A percentile compares a stretch with the other conserved stretches of the same genome.
Conservation (phyloP, 2,329 filamentous ascomycete species). For the Pseudogymnoascus sp. region DNA sequence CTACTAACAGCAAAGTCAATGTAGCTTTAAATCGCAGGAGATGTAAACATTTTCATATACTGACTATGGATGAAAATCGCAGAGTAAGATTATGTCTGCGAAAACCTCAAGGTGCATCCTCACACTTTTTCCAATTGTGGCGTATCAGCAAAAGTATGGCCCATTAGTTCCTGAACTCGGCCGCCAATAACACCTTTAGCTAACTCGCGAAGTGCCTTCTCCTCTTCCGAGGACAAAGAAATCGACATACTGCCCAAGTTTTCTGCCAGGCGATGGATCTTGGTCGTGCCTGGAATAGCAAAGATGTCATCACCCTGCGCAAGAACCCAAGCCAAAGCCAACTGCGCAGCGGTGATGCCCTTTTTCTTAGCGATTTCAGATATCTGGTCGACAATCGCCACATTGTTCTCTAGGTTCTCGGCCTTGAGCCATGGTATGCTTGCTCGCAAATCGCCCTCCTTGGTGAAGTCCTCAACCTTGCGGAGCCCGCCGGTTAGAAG, state of each 20-base stretch:
- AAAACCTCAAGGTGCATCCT: too few relatives aligned
- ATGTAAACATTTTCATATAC: too few relatives aligned
- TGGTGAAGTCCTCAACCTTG: conserved; percentile 4
- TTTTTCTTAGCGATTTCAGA: conserved; percentile 35
- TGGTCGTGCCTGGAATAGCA: background rate
- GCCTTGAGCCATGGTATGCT: conserved; percentile 33
- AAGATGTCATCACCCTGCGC: background rate
- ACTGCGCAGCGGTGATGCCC: conserved; percentile 40
- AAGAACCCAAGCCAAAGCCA: conserved; percentile 44
- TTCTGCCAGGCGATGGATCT: background rate
- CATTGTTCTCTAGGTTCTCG: conserved; percentile 43
- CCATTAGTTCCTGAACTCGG: too few relatives aligned
- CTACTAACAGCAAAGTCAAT: too few relatives aligned
- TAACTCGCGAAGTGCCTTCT: too few relatives aligned
- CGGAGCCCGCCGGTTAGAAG: conserved; percentile 34
- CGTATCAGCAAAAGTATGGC: too few relatives aligned
- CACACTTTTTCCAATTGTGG: too few relatives aligned
- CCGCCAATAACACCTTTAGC: too few relatives aligned
- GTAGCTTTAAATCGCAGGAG: too few relatives aligned
- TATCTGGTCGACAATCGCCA: conserved; percentile 36
- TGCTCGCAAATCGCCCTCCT: conserved; percentile 26
- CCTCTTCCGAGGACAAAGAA: background rate
- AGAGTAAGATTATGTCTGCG: too few relatives aligned
- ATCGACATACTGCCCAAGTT: background rate
- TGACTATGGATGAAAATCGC: too few relatives aligned